phyloP scores from a whole-genome alignment of 2,329 filamentous ascomycete species.

The Nemania bipapillata region DNA sequence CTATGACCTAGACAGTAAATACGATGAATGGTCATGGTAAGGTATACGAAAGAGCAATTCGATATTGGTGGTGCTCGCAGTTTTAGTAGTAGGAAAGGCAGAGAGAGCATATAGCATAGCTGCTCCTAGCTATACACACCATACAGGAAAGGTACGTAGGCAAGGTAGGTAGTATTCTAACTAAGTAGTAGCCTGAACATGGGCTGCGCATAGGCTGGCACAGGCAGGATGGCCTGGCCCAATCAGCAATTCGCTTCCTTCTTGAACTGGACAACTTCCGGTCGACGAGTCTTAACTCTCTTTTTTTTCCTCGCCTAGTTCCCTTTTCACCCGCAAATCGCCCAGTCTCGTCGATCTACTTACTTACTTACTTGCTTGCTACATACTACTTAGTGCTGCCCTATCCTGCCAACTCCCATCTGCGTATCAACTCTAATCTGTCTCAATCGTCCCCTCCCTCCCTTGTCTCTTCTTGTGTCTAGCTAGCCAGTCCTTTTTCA shows the following conservation, averaged over 20 bases:
- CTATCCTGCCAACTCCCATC: constrained; percentile 18
- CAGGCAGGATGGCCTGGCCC: constrained; percentile 32
- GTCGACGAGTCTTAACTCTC: constrained; percentile 31
- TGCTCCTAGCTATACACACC: too few relatives aligned
- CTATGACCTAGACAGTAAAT: not conserved
- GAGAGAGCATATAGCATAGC: too few relatives aligned
- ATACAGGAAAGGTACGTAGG: too few relatives aligned
- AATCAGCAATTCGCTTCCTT: constrained; percentile 40
- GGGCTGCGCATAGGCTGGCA: constrained; percentile 23
- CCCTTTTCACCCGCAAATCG: constrained; percentile 24
- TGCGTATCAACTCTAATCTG: not conserved
- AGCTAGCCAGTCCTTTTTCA: not conserved
- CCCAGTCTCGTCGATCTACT: constrained; percentile 20
- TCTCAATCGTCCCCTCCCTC: constrained; percentile 4
- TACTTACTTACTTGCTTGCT: too few relatives aligned
- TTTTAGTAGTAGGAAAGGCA: not conserved
- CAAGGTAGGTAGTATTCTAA: not conserved
- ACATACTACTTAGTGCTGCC: constrained; percentile 1
- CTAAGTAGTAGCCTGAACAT: constrained; percentile 20
- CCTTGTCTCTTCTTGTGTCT: constrained; percentile 16
- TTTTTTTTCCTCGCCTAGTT: constrained; percentile 16
- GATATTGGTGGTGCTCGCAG: not conserved
- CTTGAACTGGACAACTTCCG: constrained; percentile 36
- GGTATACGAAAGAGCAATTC: too few relatives aligned
- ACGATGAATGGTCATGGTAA: too few relatives aligned